Evolutionary conservation across 768 basidiomycete species (phyloP).

Genomic region (Hortiboletus campestris): DNA sequence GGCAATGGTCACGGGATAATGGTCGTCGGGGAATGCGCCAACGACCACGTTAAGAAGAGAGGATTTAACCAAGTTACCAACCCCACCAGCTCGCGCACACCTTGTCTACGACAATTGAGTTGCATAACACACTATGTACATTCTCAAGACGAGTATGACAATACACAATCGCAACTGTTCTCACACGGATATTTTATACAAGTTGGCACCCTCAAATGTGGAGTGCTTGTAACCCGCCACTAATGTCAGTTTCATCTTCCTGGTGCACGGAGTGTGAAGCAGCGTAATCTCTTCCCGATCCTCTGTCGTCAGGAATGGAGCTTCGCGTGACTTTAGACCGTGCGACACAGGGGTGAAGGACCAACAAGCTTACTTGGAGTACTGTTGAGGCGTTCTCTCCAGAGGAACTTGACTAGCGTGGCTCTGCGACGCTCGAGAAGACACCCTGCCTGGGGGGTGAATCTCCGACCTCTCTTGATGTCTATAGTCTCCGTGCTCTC

Average conservation of each 20-base stretch:
- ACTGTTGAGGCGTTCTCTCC: constrained; percentile 15
- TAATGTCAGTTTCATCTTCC: constrained; percentile 26
- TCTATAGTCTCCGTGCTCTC: constrained; percentile 16
- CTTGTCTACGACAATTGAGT: not conserved
- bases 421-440: constrained; percentile 27
- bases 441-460: constrained; percentile 16
- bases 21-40: not conserved
- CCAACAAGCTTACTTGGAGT: constrained; percentile 17
- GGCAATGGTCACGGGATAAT: constrained; percentile 2
- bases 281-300: constrained; percentile 22
- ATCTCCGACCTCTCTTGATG: constrained; percentile 13
- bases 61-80: not conserved
- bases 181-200: constrained; percentile 5
- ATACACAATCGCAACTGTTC: constrained; percentile 1
- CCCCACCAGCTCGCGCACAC: no score
- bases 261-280: constrained; percentile 16
- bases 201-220: constrained; percentile 16
- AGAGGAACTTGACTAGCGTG: constrained; percentile 19
- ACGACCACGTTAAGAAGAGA: constrained; percentile 7
- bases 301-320: constrained; percentile 25
- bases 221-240: constrained; percentile 19
- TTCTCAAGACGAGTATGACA: not conserved
- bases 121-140: constrained; percentile 6
- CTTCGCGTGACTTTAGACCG: constrained; percentile 17
- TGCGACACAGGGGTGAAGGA: not conserved